These are phyloP conservation scores for Sclerotinia borealis DNA, from an alignment of 2,329 filamentous ascomycete genomes.

Conservation along the genomic window DNA sequence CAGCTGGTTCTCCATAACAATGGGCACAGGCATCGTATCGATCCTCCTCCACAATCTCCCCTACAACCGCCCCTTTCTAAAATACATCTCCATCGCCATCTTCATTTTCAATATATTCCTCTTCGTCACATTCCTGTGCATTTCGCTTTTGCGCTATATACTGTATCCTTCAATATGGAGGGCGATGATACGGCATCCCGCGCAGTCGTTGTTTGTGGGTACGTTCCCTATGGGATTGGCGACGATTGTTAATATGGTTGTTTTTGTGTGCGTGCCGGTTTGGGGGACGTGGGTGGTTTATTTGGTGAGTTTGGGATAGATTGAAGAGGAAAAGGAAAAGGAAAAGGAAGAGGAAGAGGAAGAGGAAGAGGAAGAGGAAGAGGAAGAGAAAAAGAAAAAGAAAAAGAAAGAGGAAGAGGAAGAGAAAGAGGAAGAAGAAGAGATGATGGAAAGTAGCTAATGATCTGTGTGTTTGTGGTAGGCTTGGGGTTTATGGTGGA, in stretches of 20 bases:
- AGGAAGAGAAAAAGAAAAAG: no score
- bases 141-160: slow-evolving; percentile 54
- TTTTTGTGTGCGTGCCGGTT: slow-evolving; percentile 51
- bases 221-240: slow-evolving; percentile 64
- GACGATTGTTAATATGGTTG: slow-evolving; percentile 61
- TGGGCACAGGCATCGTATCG: slow-evolving; percentile 64
- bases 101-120: slow-evolving; percentile 55
- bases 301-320: slow-evolving; percentile 31
- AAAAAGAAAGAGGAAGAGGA: no score
- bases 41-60: slow-evolving; percentile 57
- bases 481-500: slow-evolving; percentile 54
- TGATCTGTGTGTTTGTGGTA: slow-evolving; percentile 3
- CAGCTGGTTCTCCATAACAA: slow-evolving; percentile 54
- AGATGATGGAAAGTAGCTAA: no score
- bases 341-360: no score
- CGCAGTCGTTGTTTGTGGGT: slow-evolving; percentile 62
- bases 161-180: slow-evolving; percentile 61
- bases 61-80: slow-evolving; percentile 51
- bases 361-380: no score
- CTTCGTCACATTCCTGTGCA: slow-evolving; percentile 47
- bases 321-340: slow-evolving; percentile 19
- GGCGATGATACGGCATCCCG: slow-evolving; percentile 60
- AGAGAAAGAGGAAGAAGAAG: no score
- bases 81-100: slow-evolving; percentile 53
- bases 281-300: slow-evolving; percentile 54